Base-by-base conservation (phyloP, 345 rosid genomes). In the Moricandia moricandioides region DNA sequence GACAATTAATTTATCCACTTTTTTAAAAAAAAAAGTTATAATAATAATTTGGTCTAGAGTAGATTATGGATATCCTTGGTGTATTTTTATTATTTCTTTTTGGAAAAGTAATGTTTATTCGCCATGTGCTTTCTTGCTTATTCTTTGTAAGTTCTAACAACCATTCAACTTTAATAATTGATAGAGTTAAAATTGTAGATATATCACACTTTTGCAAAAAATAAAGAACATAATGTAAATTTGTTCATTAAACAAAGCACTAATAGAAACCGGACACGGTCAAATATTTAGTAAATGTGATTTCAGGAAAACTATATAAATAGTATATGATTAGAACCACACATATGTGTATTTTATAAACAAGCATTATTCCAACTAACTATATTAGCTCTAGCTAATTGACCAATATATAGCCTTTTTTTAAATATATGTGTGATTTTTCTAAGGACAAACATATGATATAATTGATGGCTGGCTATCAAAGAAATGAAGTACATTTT, bases 121-220 rank as follows among this genome's bases (percentile, higher is more conserved):
- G 17, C 64, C 70, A 76, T 62, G 74, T 76, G 65, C 59, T 69
- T 75, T 69, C 18, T 75, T 37, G 45, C 37, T 69, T 35, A 16
- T 68, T 69, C 16, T 61, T 62, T 24, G 24, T 4, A 52, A 52
- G 55, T 7, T 37, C n/a, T 40, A 69, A 18, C 70, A n/a, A 54
- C 74, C 37, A 17, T 76, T 62, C 3, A 62, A 27, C 70, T 69
- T 61, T 75, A 60, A 35, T 51, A 51, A 31, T 68, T 27, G 69
- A 29, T 27, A 60, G 24, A 7, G n/a, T 26, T 26, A 0, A 16
- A 12, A 7, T 34, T 34, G 8, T 16, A 8, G 8, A 14, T 8
- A 16, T 61, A 31, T 21, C 7, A 29, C 16, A 71, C 26, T 14
- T 34, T 7, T 62, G 16, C 13, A 62, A 4, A 61, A 8, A 60